phyloP scores from a whole-genome alignment of 2,329 filamentous ascomycete species.

The Didymella segeticola region DNA sequence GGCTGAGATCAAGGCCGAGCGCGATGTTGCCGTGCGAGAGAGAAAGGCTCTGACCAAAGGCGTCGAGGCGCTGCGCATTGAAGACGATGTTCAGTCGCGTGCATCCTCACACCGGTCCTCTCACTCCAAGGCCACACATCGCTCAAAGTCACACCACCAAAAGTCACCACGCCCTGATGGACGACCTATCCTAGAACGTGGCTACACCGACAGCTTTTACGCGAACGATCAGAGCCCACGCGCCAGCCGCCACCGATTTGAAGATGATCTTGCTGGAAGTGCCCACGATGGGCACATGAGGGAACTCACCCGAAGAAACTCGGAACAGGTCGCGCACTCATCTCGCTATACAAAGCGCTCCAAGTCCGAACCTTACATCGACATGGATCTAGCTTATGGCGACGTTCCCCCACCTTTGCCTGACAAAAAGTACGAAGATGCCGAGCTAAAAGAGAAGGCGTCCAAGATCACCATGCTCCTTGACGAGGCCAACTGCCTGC shows the following conservation, averaged over 20 bases:
- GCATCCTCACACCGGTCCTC: slow-evolving; percentile 33
- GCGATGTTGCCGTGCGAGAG: slow-evolving; percentile 65
- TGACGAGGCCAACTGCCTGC: slow-evolving; percentile 86
- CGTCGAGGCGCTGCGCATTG: slow-evolving; percentile 57
- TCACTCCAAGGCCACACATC: slow-evolving; percentile 24
- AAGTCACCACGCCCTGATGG: slow-evolving; percentile 21
- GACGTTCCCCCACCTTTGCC: slow-evolving; percentile 74
- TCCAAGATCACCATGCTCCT: slow-evolving; percentile 77
- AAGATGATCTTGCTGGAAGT: slow-evolving; percentile 41
- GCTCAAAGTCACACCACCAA: slow-evolving; percentile 32
- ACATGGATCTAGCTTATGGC: slow-evolving; percentile 93
- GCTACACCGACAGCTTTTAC: slow-evolving; percentile 53
- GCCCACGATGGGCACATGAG: slow-evolving; percentile 41
- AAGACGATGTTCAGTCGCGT: slow-evolving; percentile 47
- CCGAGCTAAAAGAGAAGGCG: slow-evolving; percentile 72
- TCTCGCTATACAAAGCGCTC: slow-evolving; percentile 37
- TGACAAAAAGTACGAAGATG: slow-evolving; percentile 58
- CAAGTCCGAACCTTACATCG: slow-evolving; percentile 64
- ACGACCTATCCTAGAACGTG: slow-evolving; percentile 52
- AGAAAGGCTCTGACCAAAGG: slow-evolving; percentile 64
- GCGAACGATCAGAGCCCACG: slow-evolving; percentile 44
- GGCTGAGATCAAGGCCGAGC: slow-evolving; percentile 76
- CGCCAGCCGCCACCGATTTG: slow-evolving; percentile 35
- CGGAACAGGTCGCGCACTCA: slow-evolving; percentile 40
- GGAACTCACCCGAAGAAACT: slow-evolving; percentile 54